Percentiles rank a stretch among this genome's conserved stretches.
phyloP scores from a whole-genome alignment of 2,329 filamentous ascomycete species.

The Arthrobotrys sinensis region DNA sequence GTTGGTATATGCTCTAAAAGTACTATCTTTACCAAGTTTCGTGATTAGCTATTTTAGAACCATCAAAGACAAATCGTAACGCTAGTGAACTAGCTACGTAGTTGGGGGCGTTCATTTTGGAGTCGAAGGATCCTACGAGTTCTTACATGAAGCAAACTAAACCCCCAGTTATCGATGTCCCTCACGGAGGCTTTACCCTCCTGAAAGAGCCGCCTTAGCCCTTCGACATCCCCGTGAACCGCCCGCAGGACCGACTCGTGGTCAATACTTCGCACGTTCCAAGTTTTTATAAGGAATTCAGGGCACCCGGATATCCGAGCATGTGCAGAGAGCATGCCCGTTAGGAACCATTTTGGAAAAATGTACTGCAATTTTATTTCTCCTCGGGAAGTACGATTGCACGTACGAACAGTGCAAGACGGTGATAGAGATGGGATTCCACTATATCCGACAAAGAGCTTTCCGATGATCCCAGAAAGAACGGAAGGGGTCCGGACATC shows the following conservation, averaged over 20 bases:
- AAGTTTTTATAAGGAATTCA: slow-evolving; percentile 1
- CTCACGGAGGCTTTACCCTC: background rate
- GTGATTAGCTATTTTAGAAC: too few species aligned
- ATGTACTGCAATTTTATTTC: slow-evolving; percentile 14
- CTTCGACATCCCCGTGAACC: background rate
- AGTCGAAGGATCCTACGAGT: too few species aligned
- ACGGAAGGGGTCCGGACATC: slow-evolving; percentile 1
- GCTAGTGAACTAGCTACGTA: too few species aligned
- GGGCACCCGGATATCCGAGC: background rate
- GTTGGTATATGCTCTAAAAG: too few species aligned
- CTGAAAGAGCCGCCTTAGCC: background rate
- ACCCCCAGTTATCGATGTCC: background rate
- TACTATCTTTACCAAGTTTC: too few species aligned
- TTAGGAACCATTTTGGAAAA: slow-evolving; percentile 22
- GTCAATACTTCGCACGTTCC: background rate
- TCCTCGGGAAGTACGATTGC: background rate
- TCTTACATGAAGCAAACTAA: slow-evolving; percentile 18
- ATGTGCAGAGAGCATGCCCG: background rate
- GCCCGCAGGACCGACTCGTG: background rate
- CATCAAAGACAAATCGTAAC: too few species aligned
- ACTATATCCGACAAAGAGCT: slow-evolving; percentile 21
- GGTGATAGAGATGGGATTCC: slow-evolving; percentile 26
- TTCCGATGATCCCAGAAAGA: slow-evolving; percentile 3
- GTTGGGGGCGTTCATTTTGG: too few species aligned
- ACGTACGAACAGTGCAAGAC: slow-evolving; percentile 2